These are phyloP conservation scores for Pleurotus ostreatus DNA, from an alignment of 768 basidiomycete genomes.

Conservation along the genomic window DNA sequence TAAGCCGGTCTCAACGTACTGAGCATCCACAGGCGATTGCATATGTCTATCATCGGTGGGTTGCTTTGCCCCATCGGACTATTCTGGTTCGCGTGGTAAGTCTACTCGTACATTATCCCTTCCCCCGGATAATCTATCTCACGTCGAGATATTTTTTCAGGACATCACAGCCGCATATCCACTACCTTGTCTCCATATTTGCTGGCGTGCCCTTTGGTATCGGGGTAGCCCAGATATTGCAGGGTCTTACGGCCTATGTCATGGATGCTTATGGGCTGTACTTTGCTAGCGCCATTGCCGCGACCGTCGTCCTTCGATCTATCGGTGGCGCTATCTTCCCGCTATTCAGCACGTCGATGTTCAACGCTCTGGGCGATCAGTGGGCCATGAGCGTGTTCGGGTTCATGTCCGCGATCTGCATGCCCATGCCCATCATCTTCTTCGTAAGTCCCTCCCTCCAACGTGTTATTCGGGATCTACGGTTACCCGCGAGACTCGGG, in stretches of 20 bases:
- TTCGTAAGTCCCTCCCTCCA: constrained; percentile 33
- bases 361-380: constrained; percentile 45
- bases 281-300: constrained; percentile 64
- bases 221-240: constrained; percentile 61
- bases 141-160: constrained; percentile 21
- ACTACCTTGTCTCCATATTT: constrained; percentile 66
- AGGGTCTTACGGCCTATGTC: constrained; percentile 63
- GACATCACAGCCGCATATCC: constrained; percentile 47
- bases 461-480: neutral
- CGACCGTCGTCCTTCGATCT: constrained; percentile 64
- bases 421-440: constrained; percentile 54
- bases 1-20: neutral
- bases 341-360: constrained; percentile 50
- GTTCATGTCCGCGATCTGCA: constrained; percentile 43
- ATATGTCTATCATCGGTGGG: constrained; percentile 52
- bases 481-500: neutral
- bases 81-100: constrained; percentile 67
- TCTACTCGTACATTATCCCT: neutral
- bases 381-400: constrained; percentile 57
- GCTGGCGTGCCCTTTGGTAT: constrained; percentile 65
- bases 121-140: neutral
- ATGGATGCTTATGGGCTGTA: constrained; percentile 69
- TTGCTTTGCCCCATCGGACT: constrained; percentile 52
- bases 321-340: constrained; percentile 63
- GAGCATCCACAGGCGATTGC: constrained; percentile 41